Evolutionary conservation across 305 asterid genomes (phyloP).

Genomic region (Fraxinus latifolia): DNA sequence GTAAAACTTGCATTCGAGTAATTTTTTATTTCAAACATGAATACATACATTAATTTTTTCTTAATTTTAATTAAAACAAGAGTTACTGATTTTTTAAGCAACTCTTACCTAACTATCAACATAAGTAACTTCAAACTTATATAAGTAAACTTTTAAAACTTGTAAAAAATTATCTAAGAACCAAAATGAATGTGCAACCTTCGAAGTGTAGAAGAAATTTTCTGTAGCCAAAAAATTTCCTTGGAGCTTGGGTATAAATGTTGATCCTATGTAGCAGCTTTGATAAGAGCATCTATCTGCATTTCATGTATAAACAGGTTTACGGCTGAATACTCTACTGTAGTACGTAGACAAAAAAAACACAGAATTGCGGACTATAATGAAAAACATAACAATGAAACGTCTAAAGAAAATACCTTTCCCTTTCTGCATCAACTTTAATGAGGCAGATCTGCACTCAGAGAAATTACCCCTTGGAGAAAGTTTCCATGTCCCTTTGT

Average conservation of each 20-base stretch:
- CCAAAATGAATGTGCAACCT: conserved; percentile 41
- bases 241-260: conserved; percentile 79
- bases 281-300: conserved; percentile 71
- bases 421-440: conserved; percentile 71
- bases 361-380: background rate
- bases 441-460: conserved; percentile 80
- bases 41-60: background rate
- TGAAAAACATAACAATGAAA: background rate
- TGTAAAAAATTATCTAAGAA: background rate
- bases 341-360: background rate
- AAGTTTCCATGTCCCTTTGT: conserved; percentile 38
- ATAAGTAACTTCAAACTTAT: background rate
- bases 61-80: background rate
- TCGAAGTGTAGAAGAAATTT: conserved; percentile 85
- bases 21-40: background rate
- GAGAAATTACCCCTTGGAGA: conserved; percentile 84
- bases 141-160: background rate
- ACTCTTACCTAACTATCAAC: background rate
- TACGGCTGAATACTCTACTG: background rate
- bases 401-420: conserved; percentile 49
- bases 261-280: conserved; percentile 69
- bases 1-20: background rate
- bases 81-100: background rate
- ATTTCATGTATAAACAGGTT: conserved; percentile 21
- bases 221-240: conserved; percentile 95